Evolutionary conservation across 192 early-diverging fungal genomes (phyloP).

Genomic region (Cladochytrium replicatum): DNA sequence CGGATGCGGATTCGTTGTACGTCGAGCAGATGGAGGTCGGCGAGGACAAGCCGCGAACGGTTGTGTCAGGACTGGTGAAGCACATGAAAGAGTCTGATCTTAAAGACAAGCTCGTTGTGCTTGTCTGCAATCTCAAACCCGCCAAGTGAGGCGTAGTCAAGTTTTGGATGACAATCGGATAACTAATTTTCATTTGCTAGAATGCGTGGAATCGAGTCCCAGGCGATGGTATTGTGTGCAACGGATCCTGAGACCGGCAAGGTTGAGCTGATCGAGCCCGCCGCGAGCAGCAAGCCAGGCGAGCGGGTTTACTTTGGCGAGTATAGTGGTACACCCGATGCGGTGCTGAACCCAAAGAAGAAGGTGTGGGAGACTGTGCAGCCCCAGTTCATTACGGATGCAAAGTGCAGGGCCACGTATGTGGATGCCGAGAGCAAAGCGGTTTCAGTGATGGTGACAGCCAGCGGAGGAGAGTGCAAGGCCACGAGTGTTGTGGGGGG

Average conservation of each 20-base stretch:
- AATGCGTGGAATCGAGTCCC: conserved; percentile 91
- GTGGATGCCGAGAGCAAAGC: too few species aligned
- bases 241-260: conserved; percentile 70
- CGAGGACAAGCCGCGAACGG: conserved; percentile 71
- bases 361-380: conserved; percentile 97
- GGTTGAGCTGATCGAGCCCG: conserved; percentile 87
- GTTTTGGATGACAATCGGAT: not conserved
- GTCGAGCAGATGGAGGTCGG: conserved; percentile 92
- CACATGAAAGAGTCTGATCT: conserved; percentile 86
- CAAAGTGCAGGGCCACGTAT: too few species aligned
- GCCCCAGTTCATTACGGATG: conserved; percentile 59
- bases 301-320: conserved; percentile 87
- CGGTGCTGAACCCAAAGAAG: conserved; percentile 92
- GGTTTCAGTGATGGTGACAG: too few species aligned
- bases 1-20: conserved; percentile 93
- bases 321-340: conserved; percentile 77
- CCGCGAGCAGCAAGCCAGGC: conserved; percentile 75
- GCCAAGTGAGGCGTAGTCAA: conserved; percentile 33
- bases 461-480: too few species aligned
- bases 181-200: conserved; percentile 8
- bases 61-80: conserved; percentile 89
- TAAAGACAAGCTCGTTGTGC: conserved; percentile 25
- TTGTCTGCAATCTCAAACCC: conserved; percentile 77
- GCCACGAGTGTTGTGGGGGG: too few species aligned
- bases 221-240: conserved; percentile 92